Evolutionary conservation across 75 land plant genomes (phyloP), one percentile per base, ranked within the genome.

Genomic region (Selaginella moellendorffii): DNA sequence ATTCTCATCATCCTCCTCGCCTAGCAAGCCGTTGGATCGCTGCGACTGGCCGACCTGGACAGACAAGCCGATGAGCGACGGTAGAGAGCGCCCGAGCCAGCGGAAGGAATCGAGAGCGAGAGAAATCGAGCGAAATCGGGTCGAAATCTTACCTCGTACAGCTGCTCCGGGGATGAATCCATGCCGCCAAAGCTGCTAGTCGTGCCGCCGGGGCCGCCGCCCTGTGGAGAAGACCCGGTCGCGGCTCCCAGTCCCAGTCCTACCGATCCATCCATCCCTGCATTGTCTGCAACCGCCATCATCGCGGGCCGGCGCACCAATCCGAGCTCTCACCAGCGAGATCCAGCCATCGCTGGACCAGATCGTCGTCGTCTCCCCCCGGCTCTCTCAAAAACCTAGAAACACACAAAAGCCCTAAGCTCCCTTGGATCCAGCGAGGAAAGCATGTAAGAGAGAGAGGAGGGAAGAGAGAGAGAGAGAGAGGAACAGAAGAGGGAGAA

Each of bases 241-340:
- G 51, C 63, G 53, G 65, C 52, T 24, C 69, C 74, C 27, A 71
- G 26, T 2, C 24, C 30, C 42, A 28, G 18, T 27, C 18, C 64
- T 2, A 18, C 64, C 42, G 24, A 18, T 18, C 12, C 5, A 18
- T 62, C 64, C 14, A 62, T 2, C 63, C 59, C 74, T 27, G 74
- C 74, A 66, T 66, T 71, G 71, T 71, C 74, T 27, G 71, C 31
- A 31, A 71, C 74, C 1, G 74, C 74, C 74, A 71, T 73, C 46
- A 36, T 36, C 46, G 46, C 10, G 46, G 46, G 46, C 5, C 46
- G 46, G 14, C 10, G 5, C 46, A n/a, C n/a, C 10, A 14, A 36
- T 5, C 46, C 14, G 46, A 36, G 46, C 46, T n/a, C 46, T 36
- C 14, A 36, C 46, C 46, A 14, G 46, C 46, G 14, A 36, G 46